Conservation (phyloP, 768 basidiomycete genomes). For the Xerocomellus chrysenteron region DNA sequence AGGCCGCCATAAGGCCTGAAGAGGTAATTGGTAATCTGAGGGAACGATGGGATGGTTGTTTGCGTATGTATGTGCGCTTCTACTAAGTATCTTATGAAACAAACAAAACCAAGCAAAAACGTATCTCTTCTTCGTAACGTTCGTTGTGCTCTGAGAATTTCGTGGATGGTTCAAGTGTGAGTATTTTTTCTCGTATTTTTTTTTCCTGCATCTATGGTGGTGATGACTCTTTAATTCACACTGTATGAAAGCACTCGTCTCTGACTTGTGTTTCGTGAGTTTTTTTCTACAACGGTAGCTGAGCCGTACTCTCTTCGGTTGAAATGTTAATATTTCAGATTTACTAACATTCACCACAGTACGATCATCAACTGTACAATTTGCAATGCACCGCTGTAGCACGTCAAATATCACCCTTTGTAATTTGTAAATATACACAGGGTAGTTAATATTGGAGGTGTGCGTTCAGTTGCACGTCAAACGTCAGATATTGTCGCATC, state of each 20-base stretch:
- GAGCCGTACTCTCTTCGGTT: constrained; percentile 40
- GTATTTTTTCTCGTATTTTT: constrained; percentile 10
- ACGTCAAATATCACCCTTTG: background rate
- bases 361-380: background rate
- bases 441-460: background rate
- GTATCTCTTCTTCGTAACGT: background rate
- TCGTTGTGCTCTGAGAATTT: background rate
- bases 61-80: constrained; percentile 10
- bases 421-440: background rate
- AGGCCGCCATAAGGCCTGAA: background rate
- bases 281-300: constrained; percentile 84
- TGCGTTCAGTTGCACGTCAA: constrained; percentile 1
- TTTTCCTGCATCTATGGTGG: constrained; percentile 22
- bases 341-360: constrained; percentile 11
- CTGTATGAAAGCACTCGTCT: constrained; percentile 60
- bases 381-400: background rate
- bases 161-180: constrained; percentile 8
- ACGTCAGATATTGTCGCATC: background rate
- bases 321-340: background rate
- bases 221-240: constrained; percentile 73
- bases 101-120: constrained; percentile 21
- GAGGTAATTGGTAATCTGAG: too few species aligned
- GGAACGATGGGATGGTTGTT: constrained; percentile 9
- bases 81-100: background rate
- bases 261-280: constrained; percentile 48